Conservation (phyloP, 306 rosid species). For the Malus fusca region DNA sequence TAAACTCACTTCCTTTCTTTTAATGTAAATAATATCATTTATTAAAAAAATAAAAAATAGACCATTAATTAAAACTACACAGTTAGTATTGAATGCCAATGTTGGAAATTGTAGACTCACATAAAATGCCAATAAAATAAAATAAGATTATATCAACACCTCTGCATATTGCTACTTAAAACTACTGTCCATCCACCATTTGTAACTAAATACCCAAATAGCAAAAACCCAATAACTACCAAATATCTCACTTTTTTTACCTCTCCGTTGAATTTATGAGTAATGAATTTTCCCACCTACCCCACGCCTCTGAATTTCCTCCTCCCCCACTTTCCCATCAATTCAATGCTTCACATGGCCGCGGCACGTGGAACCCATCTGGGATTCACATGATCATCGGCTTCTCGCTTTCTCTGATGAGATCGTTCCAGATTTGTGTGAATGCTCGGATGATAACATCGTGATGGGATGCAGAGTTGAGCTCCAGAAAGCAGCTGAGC, state of each 20-base stretch:
- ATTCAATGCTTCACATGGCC: conserved; percentile 10
- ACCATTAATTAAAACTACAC: not conserved
- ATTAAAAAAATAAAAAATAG: too few relatives aligned
- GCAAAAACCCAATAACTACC: not conserved
- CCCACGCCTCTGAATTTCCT: not conserved
- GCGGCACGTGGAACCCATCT: not conserved
- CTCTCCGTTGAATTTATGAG: not conserved
- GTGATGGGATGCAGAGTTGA: conserved; percentile 35
- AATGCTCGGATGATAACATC: conserved; percentile 33
- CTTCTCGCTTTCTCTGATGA: conserved; percentile 7
- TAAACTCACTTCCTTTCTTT: too few relatives aligned
- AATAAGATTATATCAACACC: too few relatives aligned
- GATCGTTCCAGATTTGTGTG: conserved; percentile 39
- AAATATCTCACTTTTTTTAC: too few relatives aligned
- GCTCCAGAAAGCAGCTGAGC: conserved; percentile 40
- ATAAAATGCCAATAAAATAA: too few relatives aligned
- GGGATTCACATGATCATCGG: not conserved
- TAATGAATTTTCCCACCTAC: not conserved
- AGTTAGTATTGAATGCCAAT: not conserved
- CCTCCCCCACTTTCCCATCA: not conserved
- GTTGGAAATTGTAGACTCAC: not conserved
- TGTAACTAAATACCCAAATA: not conserved
- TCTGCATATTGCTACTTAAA: too few relatives aligned
- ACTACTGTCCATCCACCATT: too few relatives aligned
- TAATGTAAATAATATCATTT: too few relatives aligned